Conservation (phyloP, 352 stramenopile species). For the Proteromonas lacertae region DNA sequence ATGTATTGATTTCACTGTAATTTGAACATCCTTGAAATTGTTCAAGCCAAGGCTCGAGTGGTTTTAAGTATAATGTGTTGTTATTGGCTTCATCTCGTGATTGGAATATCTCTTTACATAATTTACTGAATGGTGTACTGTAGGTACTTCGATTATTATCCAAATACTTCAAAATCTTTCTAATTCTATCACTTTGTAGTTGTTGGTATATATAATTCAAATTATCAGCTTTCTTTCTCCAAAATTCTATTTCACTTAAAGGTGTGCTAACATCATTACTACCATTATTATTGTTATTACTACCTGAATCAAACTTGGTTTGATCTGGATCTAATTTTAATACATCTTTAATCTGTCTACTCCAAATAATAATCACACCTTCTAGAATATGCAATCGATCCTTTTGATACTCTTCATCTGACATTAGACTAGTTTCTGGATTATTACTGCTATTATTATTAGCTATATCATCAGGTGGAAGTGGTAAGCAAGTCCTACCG, state of each 20-base stretch:
- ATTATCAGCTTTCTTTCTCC: conserved; percentile 30
- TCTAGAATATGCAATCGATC: conserved; percentile 26
- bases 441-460: conserved; percentile 9
- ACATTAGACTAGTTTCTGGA: too few species aligned
- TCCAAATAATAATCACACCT: conserved; percentile 54
- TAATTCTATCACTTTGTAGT: too few species aligned
- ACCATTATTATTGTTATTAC: conserved; percentile 17
- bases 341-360: conserved; percentile 66
- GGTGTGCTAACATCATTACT: conserved; percentile 30
- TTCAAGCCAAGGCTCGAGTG: conserved; percentile 15
- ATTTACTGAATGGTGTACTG: conserved; percentile 44
- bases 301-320: too few species aligned
- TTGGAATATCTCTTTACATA: conserved; percentile 55
- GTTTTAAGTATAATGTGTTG: conserved; percentile 32
- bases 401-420: neutral
- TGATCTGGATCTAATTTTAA: conserved; percentile 46
- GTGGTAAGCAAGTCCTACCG: conserved; percentile 29
- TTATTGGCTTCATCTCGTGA: conserved; percentile 38
- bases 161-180: conserved; percentile 42
- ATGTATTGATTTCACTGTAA: conserved; percentile 19
- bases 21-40: conserved; percentile 8
- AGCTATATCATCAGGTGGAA: conserved; percentile 16
- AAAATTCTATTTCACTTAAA: conserved; percentile 46
- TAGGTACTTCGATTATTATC: conserved; percentile 46
- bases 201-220: conserved; percentile 55